phyloP scores from a whole-genome alignment of 2,329 filamentous ascomycete species.

The Venturia asperata region DNA sequence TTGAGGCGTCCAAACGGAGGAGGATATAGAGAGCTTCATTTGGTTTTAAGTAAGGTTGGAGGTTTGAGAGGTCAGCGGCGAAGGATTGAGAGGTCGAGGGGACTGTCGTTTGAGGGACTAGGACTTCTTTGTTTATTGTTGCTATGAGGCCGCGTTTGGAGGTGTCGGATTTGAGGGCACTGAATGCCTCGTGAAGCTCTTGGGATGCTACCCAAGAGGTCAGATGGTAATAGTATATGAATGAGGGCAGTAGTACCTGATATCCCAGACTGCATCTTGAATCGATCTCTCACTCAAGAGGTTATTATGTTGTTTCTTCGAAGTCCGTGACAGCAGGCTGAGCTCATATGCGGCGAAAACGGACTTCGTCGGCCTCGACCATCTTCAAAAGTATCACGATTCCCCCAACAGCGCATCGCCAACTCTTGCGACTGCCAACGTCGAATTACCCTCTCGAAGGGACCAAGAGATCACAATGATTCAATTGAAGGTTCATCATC shows the following conservation, averaged over 20 bases:
- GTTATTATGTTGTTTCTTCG: constrained; percentile 6
- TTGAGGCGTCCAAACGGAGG: constrained; percentile 56
- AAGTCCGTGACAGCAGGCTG: background rate
- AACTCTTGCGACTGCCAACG: background rate
- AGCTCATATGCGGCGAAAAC: background rate
- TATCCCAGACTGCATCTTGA: constrained; percentile 70
- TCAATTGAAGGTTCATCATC: constrained; percentile 61
- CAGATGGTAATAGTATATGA: constrained; percentile 21
- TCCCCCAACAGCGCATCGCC: background rate
- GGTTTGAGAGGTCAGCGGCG: constrained; percentile 53
- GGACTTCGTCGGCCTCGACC: background rate
- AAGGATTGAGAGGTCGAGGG: constrained; percentile 50
- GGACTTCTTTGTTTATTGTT: constrained; percentile 61
- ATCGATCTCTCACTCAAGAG: background rate
- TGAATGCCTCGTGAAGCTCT: constrained; percentile 70
- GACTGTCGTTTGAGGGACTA: constrained; percentile 55
- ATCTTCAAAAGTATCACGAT: background rate
- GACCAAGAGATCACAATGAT: constrained; percentile 18
- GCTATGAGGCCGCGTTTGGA: constrained; percentile 63
- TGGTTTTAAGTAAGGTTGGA: constrained; percentile 57
- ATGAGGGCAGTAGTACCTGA: constrained; percentile 46
- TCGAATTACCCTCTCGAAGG: constrained; percentile 9
- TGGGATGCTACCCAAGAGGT: constrained; percentile 49
- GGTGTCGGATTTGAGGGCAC: constrained; percentile 55
- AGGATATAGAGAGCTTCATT: constrained; percentile 67